These are phyloP conservation scores for Fusarium continuum DNA, from an alignment of 2,329 filamentous ascomycete genomes.

Conservation along the genomic window DNA sequence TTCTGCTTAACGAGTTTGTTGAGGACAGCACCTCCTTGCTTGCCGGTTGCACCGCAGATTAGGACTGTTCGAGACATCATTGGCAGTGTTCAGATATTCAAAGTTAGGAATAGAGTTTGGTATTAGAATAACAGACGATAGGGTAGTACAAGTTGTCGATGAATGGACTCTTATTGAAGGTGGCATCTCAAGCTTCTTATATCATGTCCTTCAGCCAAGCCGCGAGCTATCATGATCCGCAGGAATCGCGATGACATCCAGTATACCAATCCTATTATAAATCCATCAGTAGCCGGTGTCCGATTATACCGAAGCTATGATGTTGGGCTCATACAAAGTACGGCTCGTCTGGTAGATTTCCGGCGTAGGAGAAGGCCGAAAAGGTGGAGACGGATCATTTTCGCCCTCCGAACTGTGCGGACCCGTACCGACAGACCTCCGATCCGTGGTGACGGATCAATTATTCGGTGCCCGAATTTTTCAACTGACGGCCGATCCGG, in stretches of 20 bases:
- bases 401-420: constrained; percentile 17
- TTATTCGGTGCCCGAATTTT: neutral
- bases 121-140: too few relatives aligned
- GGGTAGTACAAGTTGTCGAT: neutral
- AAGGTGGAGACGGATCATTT: constrained; percentile 15
- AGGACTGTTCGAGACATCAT: constrained; percentile 42
- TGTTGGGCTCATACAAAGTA: neutral
- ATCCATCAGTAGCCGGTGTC: neutral
- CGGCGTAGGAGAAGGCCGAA: constrained; percentile 3
- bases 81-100: neutral
- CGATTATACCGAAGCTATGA: constrained; percentile 1
- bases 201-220: neutral
- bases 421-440: neutral
- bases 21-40: constrained; percentile 51
- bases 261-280: neutral
- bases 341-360: neutral
- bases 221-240: neutral
- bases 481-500: neutral
- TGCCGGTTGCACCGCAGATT: constrained; percentile 51
- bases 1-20: constrained; percentile 43
- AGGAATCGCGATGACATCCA: neutral
- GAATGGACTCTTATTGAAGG: neutral
- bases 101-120: too few relatives aligned
- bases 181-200: neutral
- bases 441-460: constrained; percentile 4